Evolutionary conservation across 2,329 filamentous ascomycete genomes (phyloP).

Genomic region (Ceratocystis papillata): DNA sequence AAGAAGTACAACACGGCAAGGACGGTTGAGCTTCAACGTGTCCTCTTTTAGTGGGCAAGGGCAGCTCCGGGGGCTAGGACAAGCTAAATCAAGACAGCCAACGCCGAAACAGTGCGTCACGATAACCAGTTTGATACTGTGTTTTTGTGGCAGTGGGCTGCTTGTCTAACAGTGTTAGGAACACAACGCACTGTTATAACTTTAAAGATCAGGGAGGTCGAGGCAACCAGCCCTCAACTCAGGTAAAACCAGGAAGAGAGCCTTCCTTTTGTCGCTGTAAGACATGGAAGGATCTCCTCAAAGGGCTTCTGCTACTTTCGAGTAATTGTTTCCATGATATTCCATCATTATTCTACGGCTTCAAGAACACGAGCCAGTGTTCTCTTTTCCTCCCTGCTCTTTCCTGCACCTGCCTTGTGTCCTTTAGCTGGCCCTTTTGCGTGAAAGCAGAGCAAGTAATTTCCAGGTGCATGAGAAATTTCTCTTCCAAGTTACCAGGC

Average conservation of each 20-base stretch:
- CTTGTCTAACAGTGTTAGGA: not conserved
- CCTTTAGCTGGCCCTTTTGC: too few species aligned
- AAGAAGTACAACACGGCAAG: not conserved
- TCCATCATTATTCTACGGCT: not conserved
- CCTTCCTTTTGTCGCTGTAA: not conserved
- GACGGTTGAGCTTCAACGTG: constrained; percentile 23
- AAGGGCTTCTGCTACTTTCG: not conserved
- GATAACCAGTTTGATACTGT: constrained; percentile 2
- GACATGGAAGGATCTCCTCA: not conserved
- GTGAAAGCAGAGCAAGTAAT: too few species aligned
- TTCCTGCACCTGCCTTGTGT: not conserved
- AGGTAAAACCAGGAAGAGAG: not conserved
- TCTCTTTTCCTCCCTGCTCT: not conserved
- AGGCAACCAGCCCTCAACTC: not conserved
- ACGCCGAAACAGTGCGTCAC: constrained; percentile 10
- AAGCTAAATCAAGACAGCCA: constrained; percentile 1
- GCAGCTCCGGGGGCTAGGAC: constrained; percentile 13
- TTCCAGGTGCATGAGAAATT: too few species aligned
- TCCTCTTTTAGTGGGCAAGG: constrained; percentile 24
- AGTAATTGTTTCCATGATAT: not conserved
- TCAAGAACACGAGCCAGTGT: not conserved
- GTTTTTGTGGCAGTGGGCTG: not conserved
- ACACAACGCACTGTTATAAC: not conserved
- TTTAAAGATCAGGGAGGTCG: not conserved
- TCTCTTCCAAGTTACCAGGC: not conserved